A percentile compares a stretch with the other conserved stretches of the same genome.
These are phyloP conservation scores for Boletus subparvulus DNA, from an alignment of 768 basidiomycete species.

Conservation along the genomic window DNA sequence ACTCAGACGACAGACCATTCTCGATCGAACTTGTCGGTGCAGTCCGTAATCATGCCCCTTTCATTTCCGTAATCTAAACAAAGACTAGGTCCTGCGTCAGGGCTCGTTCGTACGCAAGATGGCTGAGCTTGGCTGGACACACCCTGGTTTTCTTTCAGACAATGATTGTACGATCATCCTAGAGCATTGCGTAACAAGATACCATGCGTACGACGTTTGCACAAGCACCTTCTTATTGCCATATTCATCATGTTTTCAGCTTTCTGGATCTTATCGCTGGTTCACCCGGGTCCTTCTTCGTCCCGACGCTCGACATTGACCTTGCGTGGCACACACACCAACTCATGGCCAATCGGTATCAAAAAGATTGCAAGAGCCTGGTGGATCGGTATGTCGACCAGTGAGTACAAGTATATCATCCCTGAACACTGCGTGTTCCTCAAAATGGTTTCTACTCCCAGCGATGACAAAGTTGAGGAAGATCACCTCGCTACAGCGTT, in stretches of 20 bases:
- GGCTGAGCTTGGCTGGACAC: conserved; percentile 51
- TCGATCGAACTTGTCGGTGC: conserved; percentile 58
- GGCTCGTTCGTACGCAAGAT: conserved; percentile 55
- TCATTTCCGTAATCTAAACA: not conserved
- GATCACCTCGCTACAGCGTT: conserved; percentile 43
- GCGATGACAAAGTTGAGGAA: conserved; percentile 55
- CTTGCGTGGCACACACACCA: conserved; percentile 75
- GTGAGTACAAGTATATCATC: conserved; percentile 31
- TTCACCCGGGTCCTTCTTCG: conserved; percentile 44
- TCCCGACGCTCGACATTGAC: conserved; percentile 69
- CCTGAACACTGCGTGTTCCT: not conserved
- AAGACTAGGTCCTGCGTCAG: conserved; percentile 50
- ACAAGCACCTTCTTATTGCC: not conserved
- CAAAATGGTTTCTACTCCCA: conserved; percentile 15
- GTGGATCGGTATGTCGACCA: conserved; percentile 54
- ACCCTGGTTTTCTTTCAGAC: conserved; percentile 38
- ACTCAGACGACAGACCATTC: conserved; percentile 48
- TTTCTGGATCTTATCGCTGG: conserved; percentile 55
- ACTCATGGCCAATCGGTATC: conserved; percentile 45
- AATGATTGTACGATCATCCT: conserved; percentile 42
- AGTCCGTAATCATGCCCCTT: conserved; percentile 28
- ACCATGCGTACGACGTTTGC: conserved; percentile 47
- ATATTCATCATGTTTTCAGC: not conserved
- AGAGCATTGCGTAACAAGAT: conserved; percentile 51
- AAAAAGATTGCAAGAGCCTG: conserved; percentile 37